Percentiles rank a stretch among this genome's conserved stretches.
phyloP scores from a whole-genome alignment of 768 basidiomycete species.

The Tricholoma terreum region DNA sequence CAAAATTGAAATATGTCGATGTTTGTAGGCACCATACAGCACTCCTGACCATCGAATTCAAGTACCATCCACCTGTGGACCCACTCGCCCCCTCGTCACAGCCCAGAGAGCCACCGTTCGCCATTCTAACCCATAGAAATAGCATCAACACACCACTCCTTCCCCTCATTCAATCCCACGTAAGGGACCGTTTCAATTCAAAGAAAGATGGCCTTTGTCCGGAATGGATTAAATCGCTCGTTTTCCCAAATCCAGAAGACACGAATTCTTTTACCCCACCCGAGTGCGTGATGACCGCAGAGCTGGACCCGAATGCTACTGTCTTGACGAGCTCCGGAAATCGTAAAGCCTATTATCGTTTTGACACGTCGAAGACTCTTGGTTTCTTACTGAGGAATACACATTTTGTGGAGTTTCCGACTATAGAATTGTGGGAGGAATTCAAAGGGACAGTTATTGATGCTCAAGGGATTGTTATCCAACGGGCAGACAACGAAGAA shows the following conservation, averaged over 20 bases:
- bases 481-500: conserved; percentile 28
- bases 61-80: conserved; percentile 53
- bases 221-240: conserved; percentile 54
- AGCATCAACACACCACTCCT: conserved; percentile 48
- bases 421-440: conserved; percentile 72
- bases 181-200: conserved; percentile 36
- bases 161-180: conserved; percentile 43
- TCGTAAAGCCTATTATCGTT: conserved; percentile 48
- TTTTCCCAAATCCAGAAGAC: conserved; percentile 52
- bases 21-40: conserved; percentile 58
- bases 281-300: conserved; percentile 58
- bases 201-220: conserved; percentile 47
- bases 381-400: conserved; percentile 49
- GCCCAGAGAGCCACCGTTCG: conserved; percentile 38
- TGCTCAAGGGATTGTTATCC: conserved; percentile 42
- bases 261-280: conserved; percentile 55
- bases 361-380: conserved; percentile 53
- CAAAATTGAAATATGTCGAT: conserved; percentile 5
- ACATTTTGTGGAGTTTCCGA: conserved; percentile 81
- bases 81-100: conserved; percentile 39
- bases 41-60: conserved; percentile 71
- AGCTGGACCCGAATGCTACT: conserved; percentile 33
- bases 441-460: conserved; percentile 65
- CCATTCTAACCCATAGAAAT: conserved; percentile 65
- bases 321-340: conserved; percentile 15